phyloP scores from a whole-genome alignment of 768 basidiomycete genomes.

The Russula olivacea region DNA sequence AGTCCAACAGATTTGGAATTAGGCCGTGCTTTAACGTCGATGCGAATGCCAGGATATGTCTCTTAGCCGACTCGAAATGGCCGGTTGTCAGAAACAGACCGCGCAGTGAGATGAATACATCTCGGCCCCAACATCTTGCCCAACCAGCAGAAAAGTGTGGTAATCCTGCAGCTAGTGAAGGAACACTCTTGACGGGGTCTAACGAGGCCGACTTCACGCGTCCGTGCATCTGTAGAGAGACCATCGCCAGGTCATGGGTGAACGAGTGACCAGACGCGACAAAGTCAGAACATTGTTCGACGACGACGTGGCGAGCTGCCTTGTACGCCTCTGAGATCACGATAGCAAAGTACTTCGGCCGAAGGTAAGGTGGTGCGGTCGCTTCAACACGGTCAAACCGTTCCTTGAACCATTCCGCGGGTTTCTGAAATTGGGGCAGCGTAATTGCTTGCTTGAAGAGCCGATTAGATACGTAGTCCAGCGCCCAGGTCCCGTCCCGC shows the following conservation, averaged over 20 bases:
- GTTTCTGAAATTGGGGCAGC: slow-evolving; percentile 60
- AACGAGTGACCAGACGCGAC: slow-evolving; percentile 79
- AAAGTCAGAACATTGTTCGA: slow-evolving; percentile 89
- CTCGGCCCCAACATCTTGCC: slow-evolving; percentile 97
- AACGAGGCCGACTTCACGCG: slow-evolving; percentile 86
- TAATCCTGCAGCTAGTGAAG: slow-evolving; percentile 89
- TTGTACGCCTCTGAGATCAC: slow-evolving; percentile 90
- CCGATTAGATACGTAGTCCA: slow-evolving; percentile 78
- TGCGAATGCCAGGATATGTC: slow-evolving; percentile 89
- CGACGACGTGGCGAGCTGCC: slow-evolving; percentile 70
- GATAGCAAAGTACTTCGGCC: slow-evolving; percentile 95
- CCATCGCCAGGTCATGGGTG: slow-evolving; percentile 84
- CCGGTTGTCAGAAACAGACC: slow-evolving; percentile 94
- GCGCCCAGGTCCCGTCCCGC: slow-evolving; percentile 83
- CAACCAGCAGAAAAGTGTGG: slow-evolving; percentile 91
- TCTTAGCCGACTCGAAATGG: slow-evolving; percentile 75
- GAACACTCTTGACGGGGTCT: slow-evolving; percentile 58
- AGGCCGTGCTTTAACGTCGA: slow-evolving; percentile 92
- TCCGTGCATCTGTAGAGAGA: slow-evolving; percentile 86
- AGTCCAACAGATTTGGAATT: slow-evolving; percentile 94
- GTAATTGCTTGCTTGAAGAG: slow-evolving; percentile 54
- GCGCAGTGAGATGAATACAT: slow-evolving; percentile 88
- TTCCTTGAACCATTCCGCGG: slow-evolving; percentile 79
- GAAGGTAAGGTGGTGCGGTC: slow-evolving; percentile 75
- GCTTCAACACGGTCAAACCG: slow-evolving; percentile 78